These are phyloP conservation scores for Neurospora sp. DNA, from an alignment of 2,329 filamentous ascomycete genomes.

Conservation along the genomic window DNA sequence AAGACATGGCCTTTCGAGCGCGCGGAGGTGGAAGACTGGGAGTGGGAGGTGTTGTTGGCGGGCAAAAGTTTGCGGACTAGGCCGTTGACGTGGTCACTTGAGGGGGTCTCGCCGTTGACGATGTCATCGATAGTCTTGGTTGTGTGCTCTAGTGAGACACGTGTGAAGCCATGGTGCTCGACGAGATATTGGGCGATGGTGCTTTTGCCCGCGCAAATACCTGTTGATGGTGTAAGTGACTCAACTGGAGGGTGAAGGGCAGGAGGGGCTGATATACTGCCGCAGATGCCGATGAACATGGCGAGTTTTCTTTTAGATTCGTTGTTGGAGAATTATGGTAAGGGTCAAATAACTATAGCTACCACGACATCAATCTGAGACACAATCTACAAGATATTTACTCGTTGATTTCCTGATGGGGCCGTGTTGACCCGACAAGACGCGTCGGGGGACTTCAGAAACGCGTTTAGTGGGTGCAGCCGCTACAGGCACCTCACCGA, in stretches of 20 bases:
- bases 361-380: background rate
- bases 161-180: slow-evolving; percentile 71
- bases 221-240: slow-evolving; percentile 32
- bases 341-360: background rate
- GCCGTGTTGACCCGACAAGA: background rate
- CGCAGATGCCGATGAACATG: slow-evolving; percentile 72
- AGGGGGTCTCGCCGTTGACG: background rate
- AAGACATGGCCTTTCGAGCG: slow-evolving; percentile 32
- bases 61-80: background rate
- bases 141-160: slow-evolving; percentile 46
- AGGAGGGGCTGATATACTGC: slow-evolving; percentile 38
- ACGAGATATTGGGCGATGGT: slow-evolving; percentile 83
- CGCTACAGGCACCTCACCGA: slow-evolving; percentile 8
- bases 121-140: background rate
- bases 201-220: slow-evolving; percentile 87
- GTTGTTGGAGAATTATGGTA: background rate
- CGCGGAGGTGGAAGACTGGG: slow-evolving; percentile 1
- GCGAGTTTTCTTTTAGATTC: background rate
- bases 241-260: background rate
- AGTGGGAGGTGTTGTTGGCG: background rate
- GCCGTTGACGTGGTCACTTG: background rate
- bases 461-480: background rate
- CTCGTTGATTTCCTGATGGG: background rate
- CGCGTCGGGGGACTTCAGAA: background rate
- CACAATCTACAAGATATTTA: background rate